Base-by-base conservation (phyloP, 2,329 filamentous ascomycete genomes). In the Cercospora brassicicola region DNA sequence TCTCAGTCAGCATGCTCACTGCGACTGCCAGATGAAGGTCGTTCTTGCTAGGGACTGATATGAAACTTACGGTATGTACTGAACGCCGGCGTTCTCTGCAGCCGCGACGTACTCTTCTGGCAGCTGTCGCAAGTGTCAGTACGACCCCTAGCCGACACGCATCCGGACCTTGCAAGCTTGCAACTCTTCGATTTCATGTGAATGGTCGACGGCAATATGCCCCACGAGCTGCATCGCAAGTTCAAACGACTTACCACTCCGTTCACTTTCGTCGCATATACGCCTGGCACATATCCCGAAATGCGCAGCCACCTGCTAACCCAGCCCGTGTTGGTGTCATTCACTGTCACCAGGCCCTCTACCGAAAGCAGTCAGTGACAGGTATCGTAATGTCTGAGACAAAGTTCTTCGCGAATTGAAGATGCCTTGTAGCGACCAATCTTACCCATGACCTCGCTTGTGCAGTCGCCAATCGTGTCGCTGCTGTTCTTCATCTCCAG, bases 271-370 rank as follows among this genome's bases (percentile, higher is more conserved):
- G 93, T 91, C 18, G 95, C 95, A 82, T 99, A 99, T 67, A 96
- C 89, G 64, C 95, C 95, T 15, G 89, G 87, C 62, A 95, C 90
- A 79, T 96, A 98, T 65, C 88, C 88, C 78, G 97, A 92, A 68
- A 99, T 82, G 8, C 95, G 88, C 84, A 98, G 93, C 91, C 94
- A 98, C 78, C 92, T 92, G n/a, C 94, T 94, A 59, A 98, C 92
- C 95, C 95, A 99, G 76, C 92, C 96, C 73, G 85, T 87, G 53
- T 83, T 82, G n/a, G 94, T 94, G 78, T 97, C 90, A 59, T 90
- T 88, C 42, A 98, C 86, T 48, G 92, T 89, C 78, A 98, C 92
- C 72, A 97, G 82, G 59, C 95, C 95, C 80, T 99, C 95, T 79
- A 95, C 99, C 72, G 10, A 31, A 31, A 9, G 30, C 30, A 31